Base-by-base conservation (phyloP, 2,329 filamentous ascomycete genomes). In the Torrubiella hemipterigena region DNA sequence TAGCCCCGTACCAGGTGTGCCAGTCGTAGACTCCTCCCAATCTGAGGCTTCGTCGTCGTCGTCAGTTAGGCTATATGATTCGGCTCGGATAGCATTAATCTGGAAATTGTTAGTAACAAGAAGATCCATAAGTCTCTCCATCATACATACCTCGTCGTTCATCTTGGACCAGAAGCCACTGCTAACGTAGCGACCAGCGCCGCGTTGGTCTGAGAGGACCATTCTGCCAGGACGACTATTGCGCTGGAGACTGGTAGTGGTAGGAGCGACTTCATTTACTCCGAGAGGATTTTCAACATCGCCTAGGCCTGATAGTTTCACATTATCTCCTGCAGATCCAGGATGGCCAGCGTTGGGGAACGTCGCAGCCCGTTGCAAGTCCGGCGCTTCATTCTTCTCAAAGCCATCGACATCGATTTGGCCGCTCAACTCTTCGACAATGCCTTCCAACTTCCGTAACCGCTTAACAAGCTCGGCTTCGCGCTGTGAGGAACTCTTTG, bases 131-230 rank as follows among this genome's bases (percentile, higher is more conserved):
- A 27, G 17, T 13, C 17, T 10, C 9, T 16, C 9, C 17, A 16
- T 18, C 11, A 29, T 29, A 42, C 57, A 33, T 53, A 78, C 76
- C 64, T 86, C 80, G 32, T 84, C 81, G 37, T 77, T 81, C 31
- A 87, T 63, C 38, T 72, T 81, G 14, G 78, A 73, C 79, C 79
- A 85, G 45, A 86, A 83, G 6, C 72, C 77, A 49, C 74, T 82
- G 56, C 78, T 83, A 42, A 87, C 73, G 48, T 86, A 87, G 48
- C 78, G 63, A 33, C 73, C 76, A 29, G 72, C 78, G 36, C 71
- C 73, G 23, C 76, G 77, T 33, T 66, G 65, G 36, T 85, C 77
- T 38, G 79, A 77, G 21, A 85, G 56, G 1, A 86, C 77, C 31
- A 87, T 53, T 19, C 79, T 63, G 3, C 81, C 78, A 51, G 81